These are phyloP conservation scores for Conringia planisiliqua DNA, from an alignment of 345 rosid species.

Conservation along the genomic window DNA sequence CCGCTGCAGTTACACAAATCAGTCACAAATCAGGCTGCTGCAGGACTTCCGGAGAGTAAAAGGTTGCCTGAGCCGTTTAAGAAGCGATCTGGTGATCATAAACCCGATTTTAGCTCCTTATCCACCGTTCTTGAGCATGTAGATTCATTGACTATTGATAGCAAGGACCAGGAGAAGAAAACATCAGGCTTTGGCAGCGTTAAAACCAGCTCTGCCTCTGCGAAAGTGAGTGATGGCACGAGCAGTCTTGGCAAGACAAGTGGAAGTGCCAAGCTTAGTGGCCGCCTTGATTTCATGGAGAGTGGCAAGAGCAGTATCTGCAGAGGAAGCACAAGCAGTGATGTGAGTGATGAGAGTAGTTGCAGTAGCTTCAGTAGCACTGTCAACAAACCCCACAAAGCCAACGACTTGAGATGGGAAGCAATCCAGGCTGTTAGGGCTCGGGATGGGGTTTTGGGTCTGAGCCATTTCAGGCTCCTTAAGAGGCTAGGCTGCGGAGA, in stretches of 20 bases:
- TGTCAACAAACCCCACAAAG: conserved; percentile 82
- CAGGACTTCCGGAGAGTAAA: conserved; percentile 46
- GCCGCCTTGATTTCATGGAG: conserved; percentile 68
- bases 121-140: conserved; percentile 41
- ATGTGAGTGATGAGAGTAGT: conserved; percentile 84
- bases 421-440: conserved; percentile 78
- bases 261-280: conserved; percentile 73
- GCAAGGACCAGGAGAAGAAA: conserved; percentile 67
- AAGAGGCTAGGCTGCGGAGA: conserved; percentile 94
- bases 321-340: conserved; percentile 91
- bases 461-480: conserved; percentile 77
- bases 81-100: conserved; percentile 40
- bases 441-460: conserved; percentile 67
- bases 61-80: conserved; percentile 34
- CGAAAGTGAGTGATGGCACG: conserved; percentile 72
- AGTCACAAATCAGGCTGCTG: conserved; percentile 33
- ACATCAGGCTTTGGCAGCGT: conserved; percentile 61
- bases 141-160: conserved; percentile 45
- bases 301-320: conserved; percentile 90
- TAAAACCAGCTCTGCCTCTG: conserved; percentile 71
- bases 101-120: conserved; percentile 42
- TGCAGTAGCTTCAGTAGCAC: conserved; percentile 91
- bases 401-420: conserved; percentile 90
- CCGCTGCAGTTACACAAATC: conserved; percentile 32
- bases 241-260: conserved; percentile 71